These are phyloP conservation scores for Coffea eugenioides DNA, from an alignment of 257 asterid genomes.

Conservation along the genomic window DNA sequence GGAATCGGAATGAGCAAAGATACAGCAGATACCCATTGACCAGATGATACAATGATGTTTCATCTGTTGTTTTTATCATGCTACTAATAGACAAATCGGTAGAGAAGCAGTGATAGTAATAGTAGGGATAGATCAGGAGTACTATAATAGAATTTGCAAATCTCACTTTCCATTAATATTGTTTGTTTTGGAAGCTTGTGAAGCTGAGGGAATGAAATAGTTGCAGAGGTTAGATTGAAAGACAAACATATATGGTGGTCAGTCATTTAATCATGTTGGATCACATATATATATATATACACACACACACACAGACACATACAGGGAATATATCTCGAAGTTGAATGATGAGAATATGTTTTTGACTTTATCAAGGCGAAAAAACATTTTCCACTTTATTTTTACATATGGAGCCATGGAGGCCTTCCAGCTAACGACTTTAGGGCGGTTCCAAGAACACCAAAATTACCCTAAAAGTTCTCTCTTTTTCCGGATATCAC, in stretches of 20 bases:
- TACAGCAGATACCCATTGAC: constrained; percentile 50
- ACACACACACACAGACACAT: too few species aligned
- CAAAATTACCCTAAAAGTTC: constrained; percentile 50
- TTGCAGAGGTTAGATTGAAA: constrained; percentile 39
- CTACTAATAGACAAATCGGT: constrained; percentile 25
- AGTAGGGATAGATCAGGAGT: constrained; percentile 12
- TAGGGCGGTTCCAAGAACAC: constrained; percentile 31
- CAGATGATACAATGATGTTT: constrained; percentile 9
- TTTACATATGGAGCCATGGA: background rate
- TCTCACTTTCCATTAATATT: constrained; percentile 78
- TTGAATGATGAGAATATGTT: constrained; percentile 9
- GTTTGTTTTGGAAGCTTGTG: constrained; percentile 75
- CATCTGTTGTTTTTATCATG: background rate
- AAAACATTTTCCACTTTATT: background rate
- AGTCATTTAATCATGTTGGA: constrained; percentile 45
- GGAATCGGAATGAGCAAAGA: constrained; percentile 19
- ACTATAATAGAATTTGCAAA: constrained; percentile 38
- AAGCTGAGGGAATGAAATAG: constrained; percentile 36
- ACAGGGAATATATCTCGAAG: background rate
- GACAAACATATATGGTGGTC: constrained; percentile 39
- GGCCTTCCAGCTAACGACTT: constrained; percentile 29
- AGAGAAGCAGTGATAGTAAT: constrained; percentile 15
- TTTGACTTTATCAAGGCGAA: constrained; percentile 42
- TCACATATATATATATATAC: background rate
- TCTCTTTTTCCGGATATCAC: constrained; percentile 50